Conservation (phyloP, 106 monocot species). For the Dactylorhiza incarnata region DNA sequence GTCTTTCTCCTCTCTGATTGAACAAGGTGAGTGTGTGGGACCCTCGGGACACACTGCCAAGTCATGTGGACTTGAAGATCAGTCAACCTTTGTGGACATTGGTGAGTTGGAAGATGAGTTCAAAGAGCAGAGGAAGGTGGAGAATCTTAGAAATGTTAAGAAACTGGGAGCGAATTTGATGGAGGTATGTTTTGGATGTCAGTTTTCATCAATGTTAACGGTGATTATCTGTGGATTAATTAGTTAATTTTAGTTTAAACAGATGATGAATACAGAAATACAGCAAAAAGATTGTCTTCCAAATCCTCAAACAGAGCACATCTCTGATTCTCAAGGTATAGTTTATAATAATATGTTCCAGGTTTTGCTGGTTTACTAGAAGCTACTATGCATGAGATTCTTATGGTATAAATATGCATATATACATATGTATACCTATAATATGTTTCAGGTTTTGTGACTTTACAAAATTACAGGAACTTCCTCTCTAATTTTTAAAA, state of each 20-base stretch:
- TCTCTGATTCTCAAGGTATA: slow-evolving; percentile 3
- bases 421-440: too few relatives aligned
- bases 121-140: slow-evolving; percentile 42
- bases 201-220: neutral
- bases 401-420: too few relatives aligned
- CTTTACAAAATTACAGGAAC: neutral
- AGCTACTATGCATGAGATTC: too few relatives aligned
- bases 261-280: neutral
- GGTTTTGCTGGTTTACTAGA: neutral
- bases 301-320: neutral
- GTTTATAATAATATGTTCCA: neutral
- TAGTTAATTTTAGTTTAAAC: neutral
- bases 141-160: slow-evolving; percentile 14
- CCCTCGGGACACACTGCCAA: slow-evolving; percentile 21
- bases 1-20: slow-evolving; percentile 17
- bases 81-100: slow-evolving; percentile 47
- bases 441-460: neutral
- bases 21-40: slow-evolving; percentile 7
- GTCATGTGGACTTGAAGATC: slow-evolving; percentile 17
- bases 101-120: slow-evolving; percentile 73
- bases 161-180: neutral
- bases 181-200: neutral
- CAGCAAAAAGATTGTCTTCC: neutral
- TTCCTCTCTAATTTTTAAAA: neutral
- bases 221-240: neutral